Evolutionary conservation across 2,329 filamentous ascomycete genomes (phyloP).

Genomic region (Emergomyces orientalis): DNA sequence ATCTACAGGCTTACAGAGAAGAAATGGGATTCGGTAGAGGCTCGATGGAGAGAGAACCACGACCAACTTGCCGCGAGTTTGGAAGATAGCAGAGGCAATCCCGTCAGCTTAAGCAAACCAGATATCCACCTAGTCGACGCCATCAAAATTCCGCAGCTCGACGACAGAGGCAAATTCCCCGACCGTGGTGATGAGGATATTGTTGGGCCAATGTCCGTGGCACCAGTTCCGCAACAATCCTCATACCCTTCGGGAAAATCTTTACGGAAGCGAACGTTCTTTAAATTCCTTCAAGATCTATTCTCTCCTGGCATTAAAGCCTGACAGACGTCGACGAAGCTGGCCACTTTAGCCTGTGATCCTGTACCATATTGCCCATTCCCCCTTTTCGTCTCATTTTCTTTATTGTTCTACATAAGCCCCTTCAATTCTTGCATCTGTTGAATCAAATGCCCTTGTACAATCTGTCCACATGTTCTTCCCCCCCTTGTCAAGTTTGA

Average conservation of each 20-base stretch:
- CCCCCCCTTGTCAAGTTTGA: not conserved
- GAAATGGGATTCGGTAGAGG: constrained; percentile 79
- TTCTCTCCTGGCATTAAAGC: constrained; percentile 17
- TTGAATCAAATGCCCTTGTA: not conserved
- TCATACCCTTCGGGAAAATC: constrained; percentile 32
- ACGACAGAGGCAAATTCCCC: constrained; percentile 69
- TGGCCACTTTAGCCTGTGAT: not conserved
- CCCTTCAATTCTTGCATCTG: not conserved
- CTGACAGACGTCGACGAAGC: not conserved
- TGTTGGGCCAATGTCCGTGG: constrained; percentile 74
- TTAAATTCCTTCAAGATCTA: constrained; percentile 37
- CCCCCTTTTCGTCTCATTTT: not conserved
- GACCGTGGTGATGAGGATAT: constrained; percentile 83
- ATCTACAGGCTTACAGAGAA: constrained; percentile 76
- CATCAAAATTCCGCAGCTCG: constrained; percentile 37
- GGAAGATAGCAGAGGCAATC: constrained; percentile 25
- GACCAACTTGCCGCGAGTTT: constrained; percentile 52
- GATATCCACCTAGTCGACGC: constrained; percentile 41
- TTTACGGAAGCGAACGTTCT: constrained; percentile 35
- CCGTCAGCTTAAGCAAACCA: constrained; percentile 28
- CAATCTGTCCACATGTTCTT: not conserved
- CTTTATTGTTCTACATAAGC: not conserved
- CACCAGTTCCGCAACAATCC: constrained; percentile 23
- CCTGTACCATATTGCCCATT: not conserved
- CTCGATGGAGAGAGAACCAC: constrained; percentile 61